Evolutionary conservation across 176 grass and related monocot species (phyloP).

Genomic region (Eremochloa ophiuroides): DNA sequence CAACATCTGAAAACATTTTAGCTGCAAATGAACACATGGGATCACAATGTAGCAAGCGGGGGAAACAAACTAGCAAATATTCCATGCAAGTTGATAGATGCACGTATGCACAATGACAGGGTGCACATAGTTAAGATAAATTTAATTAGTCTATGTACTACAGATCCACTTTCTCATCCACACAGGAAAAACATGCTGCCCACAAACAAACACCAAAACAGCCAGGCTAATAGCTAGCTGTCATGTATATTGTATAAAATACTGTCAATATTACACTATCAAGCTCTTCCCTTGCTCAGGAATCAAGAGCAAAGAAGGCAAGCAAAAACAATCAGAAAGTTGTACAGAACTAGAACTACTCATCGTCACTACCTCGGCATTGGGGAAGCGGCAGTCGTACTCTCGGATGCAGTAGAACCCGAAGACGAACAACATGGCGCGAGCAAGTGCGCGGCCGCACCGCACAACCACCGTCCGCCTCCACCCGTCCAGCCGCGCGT

Average conservation of each 20-base stretch:
- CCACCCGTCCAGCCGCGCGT: slow-evolving; percentile 55
- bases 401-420: slow-evolving; percentile 90
- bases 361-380: slow-evolving; percentile 29
- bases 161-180: not conserved
- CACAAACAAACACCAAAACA: not conserved
- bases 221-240: not conserved
- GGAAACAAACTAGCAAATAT: not conserved
- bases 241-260: not conserved
- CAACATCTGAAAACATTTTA: not conserved
- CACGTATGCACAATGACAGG: not conserved
- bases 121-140: not conserved
- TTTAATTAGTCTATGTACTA: not conserved
- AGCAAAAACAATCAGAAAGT: not conserved
- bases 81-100: not conserved
- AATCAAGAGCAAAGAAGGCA: slow-evolving; percentile 12
- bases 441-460: slow-evolving; percentile 47
- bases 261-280: not conserved
- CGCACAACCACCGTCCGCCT: slow-evolving; percentile 48
- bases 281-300: not conserved
- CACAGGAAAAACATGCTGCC: not conserved
- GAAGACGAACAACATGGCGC: slow-evolving; percentile 81
- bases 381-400: slow-evolving; percentile 24
- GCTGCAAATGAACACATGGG: not conserved
- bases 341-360: not conserved
- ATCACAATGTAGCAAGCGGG: not conserved